Base-by-base conservation (phyloP, 1,284 basidiomycete genomes). In the Naganishia albida region DNA sequence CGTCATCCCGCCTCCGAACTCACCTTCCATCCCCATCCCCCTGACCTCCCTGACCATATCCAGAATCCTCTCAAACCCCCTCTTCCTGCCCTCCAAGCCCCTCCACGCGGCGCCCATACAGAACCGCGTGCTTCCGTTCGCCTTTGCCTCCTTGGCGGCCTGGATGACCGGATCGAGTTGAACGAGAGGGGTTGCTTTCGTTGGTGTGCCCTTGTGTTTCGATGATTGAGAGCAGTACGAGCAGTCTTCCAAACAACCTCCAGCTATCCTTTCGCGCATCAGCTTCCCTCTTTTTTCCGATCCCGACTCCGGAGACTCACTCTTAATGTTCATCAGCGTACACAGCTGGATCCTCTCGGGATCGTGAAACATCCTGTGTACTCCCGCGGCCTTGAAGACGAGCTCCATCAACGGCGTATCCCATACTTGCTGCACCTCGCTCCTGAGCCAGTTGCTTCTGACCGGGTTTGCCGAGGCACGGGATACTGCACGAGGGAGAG, bases 91-190 rank as follows among this genome's bases (percentile, higher is more conserved):
- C 30, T 90, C 87, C 53, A 98, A 85, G 78, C 97, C 95, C 70
- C 95, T 84, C 95, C 95, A 99, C n/a, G 95, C 95, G 3, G 95
- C 94, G 64, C 95, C 95, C 95, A 98, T 98, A 79, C 95, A 99
- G 82, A 98, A 98, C 26, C 95, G 85, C 23, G 95, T 99, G 75
- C 90, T 93, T 38, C 95, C 95, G 68, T 98, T 98, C 69, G 83
- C 93, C 77, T 97, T 98, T 34, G 95, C 95, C 76, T 90, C 88
- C 30, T 91, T 85, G 26, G 95, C 93, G 23, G 88, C 93, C 76
- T 88, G 87, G 28, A 99, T 82, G 12, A 99, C 95, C 10, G 92
- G 92, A 74, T 94, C 94, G 63, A 97, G 82, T 63, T 93, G 88
- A n/a, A 96, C 84, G 39, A 99, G 82, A 69, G 87, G 87, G 34